A percentile compares a stretch with the other conserved stretches of the same genome.
Conservation (phyloP, 108 stramenopile species). For the Skeletonema costatum region DNA sequence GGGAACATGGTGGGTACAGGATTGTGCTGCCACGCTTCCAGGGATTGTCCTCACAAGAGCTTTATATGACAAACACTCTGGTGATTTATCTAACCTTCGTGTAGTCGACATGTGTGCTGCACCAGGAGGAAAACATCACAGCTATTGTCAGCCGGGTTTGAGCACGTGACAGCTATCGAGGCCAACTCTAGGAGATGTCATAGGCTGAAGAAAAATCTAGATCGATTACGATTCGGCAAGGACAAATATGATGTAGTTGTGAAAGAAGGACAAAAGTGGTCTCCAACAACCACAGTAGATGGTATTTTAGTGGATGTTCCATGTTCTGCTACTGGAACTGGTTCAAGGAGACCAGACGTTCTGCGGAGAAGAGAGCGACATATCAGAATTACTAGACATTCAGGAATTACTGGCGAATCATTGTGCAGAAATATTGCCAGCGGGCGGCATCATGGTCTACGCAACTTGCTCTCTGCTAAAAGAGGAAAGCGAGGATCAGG, state of each 20-base stretch:
- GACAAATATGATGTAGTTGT: constrained; percentile 64
- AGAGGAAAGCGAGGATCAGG: constrained; percentile 81
- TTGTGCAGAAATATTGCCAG: constrained; percentile 61
- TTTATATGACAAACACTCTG: constrained; percentile 28
- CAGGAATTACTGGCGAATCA: constrained; percentile 65
- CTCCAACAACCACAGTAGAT: constrained; percentile 41
- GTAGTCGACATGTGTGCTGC: constrained; percentile 97
- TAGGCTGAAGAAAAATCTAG: constrained; percentile 62
- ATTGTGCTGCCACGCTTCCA: constrained; percentile 75
- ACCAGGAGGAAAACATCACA: constrained; percentile 97
- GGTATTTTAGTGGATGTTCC: constrained; percentile 83
- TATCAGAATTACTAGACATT: constrained; percentile 51
- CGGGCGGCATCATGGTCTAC: constrained; percentile 76
- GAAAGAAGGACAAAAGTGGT: constrained; percentile 61
- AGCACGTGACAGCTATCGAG: constrained; percentile 76
- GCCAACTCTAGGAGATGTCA: constrained; percentile 44
- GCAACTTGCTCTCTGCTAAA: constrained; percentile 62
- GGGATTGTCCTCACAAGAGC: constrained; percentile 64
- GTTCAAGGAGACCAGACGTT: constrained; percentile 79
- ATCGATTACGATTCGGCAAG: constrained; percentile 46
- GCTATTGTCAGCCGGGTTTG: constrained; percentile 84
- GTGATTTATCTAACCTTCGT: constrained; percentile 40
- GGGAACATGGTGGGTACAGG: constrained; percentile 88
- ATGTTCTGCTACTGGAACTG: constrained; percentile 82
- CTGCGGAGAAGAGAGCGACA: constrained; percentile 45